Percentiles rank a stretch among this genome's conserved stretches.
Conservation (phyloP, 2,329 filamentous ascomycete species). For the Falciphora oryzae region DNA sequence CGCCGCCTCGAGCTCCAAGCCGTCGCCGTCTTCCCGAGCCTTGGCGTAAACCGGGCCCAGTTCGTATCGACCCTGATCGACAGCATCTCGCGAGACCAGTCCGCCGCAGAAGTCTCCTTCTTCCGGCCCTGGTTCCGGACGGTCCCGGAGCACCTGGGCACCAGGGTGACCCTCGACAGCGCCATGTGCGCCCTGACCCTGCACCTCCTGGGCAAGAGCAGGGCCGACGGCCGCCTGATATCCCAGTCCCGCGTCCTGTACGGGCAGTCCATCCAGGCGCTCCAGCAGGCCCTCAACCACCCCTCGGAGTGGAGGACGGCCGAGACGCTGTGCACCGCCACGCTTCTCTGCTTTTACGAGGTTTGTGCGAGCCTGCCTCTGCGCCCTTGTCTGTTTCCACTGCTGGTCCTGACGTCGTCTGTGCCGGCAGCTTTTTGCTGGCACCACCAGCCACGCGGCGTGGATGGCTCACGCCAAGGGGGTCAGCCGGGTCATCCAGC, state of each 20-base stretch:
- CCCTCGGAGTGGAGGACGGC: slow-evolving; percentile 31
- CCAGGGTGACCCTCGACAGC: slow-evolving; percentile 29
- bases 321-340: slow-evolving; percentile 36
- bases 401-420: neutral
- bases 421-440: slow-evolving; percentile 31
- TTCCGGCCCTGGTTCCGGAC: slow-evolving; percentile 21
- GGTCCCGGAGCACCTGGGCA: slow-evolving; percentile 27
- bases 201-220: slow-evolving; percentile 32
- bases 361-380: slow-evolving; percentile 17
- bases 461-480: slow-evolving; percentile 35
- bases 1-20: neutral
- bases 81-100: slow-evolving; percentile 11
- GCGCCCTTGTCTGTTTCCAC: neutral
- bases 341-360: slow-evolving; percentile 35
- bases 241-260: slow-evolving; percentile 32
- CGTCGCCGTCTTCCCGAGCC: slow-evolving; percentile 14
- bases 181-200: slow-evolving; percentile 32
- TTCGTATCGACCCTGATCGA: slow-evolving; percentile 28
- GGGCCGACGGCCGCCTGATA: slow-evolving; percentile 17
- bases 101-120: slow-evolving; percentile 10
- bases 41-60: slow-evolving; percentile 22
- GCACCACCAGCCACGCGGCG: slow-evolving; percentile 28
- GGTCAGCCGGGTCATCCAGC: slow-evolving; percentile 31
- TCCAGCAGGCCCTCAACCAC: slow-evolving; percentile 32
- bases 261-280: slow-evolving; percentile 27